Base-by-base conservation (phyloP, 192 early-diverging fungal genomes). In the Mortierella hygrophila region DNA sequence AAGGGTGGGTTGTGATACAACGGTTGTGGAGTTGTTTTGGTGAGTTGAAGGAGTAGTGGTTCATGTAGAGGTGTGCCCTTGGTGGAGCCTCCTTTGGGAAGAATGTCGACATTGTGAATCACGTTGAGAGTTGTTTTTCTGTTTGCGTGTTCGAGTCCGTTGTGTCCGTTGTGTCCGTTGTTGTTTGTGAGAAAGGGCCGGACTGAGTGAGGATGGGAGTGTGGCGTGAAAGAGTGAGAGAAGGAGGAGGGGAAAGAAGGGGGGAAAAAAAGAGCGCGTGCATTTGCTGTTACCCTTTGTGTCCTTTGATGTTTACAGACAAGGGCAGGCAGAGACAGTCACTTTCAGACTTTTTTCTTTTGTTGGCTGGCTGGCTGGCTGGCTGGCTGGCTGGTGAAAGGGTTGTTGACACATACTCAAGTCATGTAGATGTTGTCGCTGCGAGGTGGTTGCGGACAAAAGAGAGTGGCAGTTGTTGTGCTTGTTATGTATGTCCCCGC, bases 1-100 rank as follows among this genome's bases (percentile, higher is more conserved):
- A 87, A 21, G 88, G 88, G 68, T 89, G 88, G n/a, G 80, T 55
- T 7, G 57, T 37, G 42, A 89, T 87, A 47, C 68, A 68, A 16
- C 72, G 49, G 7, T 46, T 49, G 72, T 89, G 88, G 0, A 85
- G 72, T 35, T 82, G 76, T 21, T 87, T 89, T 44, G 73, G 57
- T 7, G 81, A 83, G 63, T 74, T 75, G 74, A 83, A 82, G 0
- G 85, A 87, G 46, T 82, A 87, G 47, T 81, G 81, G 37, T 85
- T 79, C 52, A 89, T 73, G 73, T 73, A 84, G 49, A 83, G 78
- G 52, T 87, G 77, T 1, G 88, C 71, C 77, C 69, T 72, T 35
- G 75, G 77, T 35, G 83, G 75, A 32, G 74, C 83, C n/a, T 49
- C 70, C 20, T 40, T 41, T 32, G 83, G 83, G 40, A 76, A 85